A percentile compares a stretch with the other conserved stretches of the same genome.
These are phyloP conservation scores for Erigeron canadensis DNA, from an alignment of 129 eudicot genomes.

Conservation along the genomic window DNA sequence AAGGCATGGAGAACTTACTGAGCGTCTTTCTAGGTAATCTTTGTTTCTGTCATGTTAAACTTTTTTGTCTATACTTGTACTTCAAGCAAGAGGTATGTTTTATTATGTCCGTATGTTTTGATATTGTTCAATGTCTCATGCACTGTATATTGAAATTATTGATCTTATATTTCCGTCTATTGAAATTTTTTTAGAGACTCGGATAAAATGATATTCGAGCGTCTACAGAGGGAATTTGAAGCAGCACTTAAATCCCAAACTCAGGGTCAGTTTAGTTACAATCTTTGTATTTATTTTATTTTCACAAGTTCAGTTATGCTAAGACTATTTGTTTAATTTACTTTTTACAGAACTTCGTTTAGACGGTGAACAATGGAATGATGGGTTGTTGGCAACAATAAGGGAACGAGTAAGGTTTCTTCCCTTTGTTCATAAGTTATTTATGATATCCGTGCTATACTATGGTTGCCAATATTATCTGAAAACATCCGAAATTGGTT, in stretches of 20 bases:
- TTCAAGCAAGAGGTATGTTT: neutral
- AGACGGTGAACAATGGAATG: conserved; percentile 93
- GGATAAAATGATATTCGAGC: conserved; percentile 88
- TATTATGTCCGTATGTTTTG: neutral
- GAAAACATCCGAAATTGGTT: too few relatives aligned
- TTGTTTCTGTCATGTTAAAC: too few relatives aligned
- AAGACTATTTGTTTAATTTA: conserved; percentile 12
- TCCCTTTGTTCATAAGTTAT: neutral
- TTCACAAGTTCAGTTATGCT: conserved; percentile 17
- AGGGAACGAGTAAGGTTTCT: conserved; percentile 75
- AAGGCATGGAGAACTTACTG: conserved; percentile 81
- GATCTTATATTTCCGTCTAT: neutral
- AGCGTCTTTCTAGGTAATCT: conserved; percentile 80
- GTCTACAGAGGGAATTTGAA: conserved; percentile 85
- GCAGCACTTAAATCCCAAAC: conserved; percentile 82
- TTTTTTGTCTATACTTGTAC: too few relatives aligned
- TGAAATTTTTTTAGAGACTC: conserved; percentile 58
- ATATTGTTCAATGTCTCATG: conserved; percentile 2
- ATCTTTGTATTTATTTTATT: conserved; percentile 1
- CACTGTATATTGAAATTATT: conserved; percentile 5
- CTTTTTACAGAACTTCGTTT: conserved; percentile 57
- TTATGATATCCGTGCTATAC: neutral
- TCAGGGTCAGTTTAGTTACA: conserved; percentile 47
- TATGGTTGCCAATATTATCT: too few relatives aligned
- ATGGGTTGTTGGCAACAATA: conserved; percentile 88